phyloP scores from a whole-genome alignment of 495 filamentous ascomycete species.

The Hypoxylon crocopeplum region DNA sequence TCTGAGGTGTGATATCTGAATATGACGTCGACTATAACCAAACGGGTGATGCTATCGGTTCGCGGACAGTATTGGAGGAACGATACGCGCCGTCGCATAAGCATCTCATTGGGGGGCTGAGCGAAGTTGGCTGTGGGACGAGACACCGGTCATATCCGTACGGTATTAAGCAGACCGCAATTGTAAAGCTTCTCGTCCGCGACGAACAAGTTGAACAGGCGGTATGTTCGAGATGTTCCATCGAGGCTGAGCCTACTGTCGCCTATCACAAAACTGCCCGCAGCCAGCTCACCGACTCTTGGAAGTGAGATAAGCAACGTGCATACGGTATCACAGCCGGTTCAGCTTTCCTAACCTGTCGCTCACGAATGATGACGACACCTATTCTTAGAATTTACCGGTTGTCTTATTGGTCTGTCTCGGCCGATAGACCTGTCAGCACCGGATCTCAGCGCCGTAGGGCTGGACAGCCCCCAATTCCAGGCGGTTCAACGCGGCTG shows the following conservation, averaged over 20 bases:
- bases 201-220: constrained; percentile 7
- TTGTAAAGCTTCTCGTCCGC: not conserved
- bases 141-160: constrained; percentile 16
- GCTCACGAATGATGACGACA: constrained; percentile 2
- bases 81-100: no score
- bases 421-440: constrained; percentile 24
- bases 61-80: no score
- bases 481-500: not conserved
- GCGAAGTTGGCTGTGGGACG: not conserved
- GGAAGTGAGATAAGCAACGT: constrained; percentile 31
- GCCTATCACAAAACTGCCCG: constrained; percentile 2
- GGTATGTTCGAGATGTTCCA: constrained; percentile 12
- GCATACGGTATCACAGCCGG: constrained; percentile 10
- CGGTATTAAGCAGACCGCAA: constrained; percentile 33
- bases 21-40: no score
- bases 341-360: constrained; percentile 15
- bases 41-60: no score
- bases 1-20: no score
- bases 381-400: constrained; percentile 20
- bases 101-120: not conserved
- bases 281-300: constrained; percentile 33
- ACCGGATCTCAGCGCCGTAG: constrained; percentile 17
- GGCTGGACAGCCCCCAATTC: constrained; percentile 22
- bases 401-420: constrained; percentile 11
- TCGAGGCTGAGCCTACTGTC: constrained; percentile 18